Evolutionary conservation across 345 rosid genomes (phyloP), one percentile per base, ranked within the genome.

Genomic region (Dimocarpus longan): DNA sequence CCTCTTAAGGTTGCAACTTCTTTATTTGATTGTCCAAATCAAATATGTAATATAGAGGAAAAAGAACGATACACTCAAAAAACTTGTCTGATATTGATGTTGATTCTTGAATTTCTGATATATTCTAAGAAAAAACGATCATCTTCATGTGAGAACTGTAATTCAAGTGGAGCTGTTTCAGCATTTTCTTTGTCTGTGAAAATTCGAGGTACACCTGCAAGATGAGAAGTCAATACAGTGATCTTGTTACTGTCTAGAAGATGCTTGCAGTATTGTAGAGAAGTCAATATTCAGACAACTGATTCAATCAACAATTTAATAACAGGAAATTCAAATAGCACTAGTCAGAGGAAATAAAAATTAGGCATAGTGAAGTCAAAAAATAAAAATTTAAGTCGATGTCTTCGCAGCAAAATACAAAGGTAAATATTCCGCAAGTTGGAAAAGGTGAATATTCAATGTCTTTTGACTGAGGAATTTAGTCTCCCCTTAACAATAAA

Each of bases 51-150:
- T 10, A 56, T 10, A 7, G 44, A 5, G 28, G 37, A 7, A 52
- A 54, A 39, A 66, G 37, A 50, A 77, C 7, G 12, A 62, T 2
- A 71, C 32, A 68, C 82, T 87, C 80, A 93, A 76, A 86, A 89
- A 63, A 93, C 97, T 85, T 92, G 96, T 86, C 97, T 89, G 73
- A 91, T 95, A 76, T 93, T 95, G 76, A 95, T 89, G 84, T 95
- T 92, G 87, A 93, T 90, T 84, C 99, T 93, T 65, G 95, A 93
- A 73, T 86, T 87, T 89, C 85, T 88, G 77, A 89, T 86, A 79
- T 92, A 95, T 22, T 95, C 92, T 46, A 88, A 84, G 54, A 87
- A 70, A 74, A 19, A 83, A 19, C 5, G 42, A 77, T 85, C 93
- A 22, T 76, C 82, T 59, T 82, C 87, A 11, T 62, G 79, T 0